Evolutionary conservation across 805 yeast species (phyloP), one percentile per base, ranked within the genome.

Genomic region (Lipomyces orientalis): DNA sequence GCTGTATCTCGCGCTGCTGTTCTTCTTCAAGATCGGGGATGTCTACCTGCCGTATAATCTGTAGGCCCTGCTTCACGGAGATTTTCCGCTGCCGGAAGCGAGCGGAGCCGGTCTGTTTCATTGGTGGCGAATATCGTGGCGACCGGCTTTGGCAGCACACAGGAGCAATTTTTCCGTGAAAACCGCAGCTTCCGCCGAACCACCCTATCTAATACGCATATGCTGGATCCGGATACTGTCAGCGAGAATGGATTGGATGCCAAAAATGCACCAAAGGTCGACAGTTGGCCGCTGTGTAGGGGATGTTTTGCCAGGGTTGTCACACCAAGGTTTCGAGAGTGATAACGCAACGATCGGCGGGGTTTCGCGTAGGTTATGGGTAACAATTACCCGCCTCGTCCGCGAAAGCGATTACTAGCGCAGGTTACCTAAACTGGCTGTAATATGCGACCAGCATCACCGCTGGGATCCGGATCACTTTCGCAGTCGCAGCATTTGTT

Each of bases 41-140:
- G 74, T 94, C 98, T 64, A 83, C 81, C 73, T 91, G 97, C 76
- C 85, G 85, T 76, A 88, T 85, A 8, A 94, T 88, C 68, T 88
- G 89, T 66, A 94, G 84, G 10, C 90, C 87, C 77, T 93, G 97
- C 78, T 93, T 95, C 59, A 93, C 95, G 59, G 97, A 90, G 72
- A 94, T 93, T 80, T 95, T 95, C 68, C 98, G 86, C 82, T 94
- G 98, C 72, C 99, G 88, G 79, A 93, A 93, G 68, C 73, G 71
- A n/a, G 71, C 71, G 10, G 71, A 67, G 54, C 67, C 71, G 61
- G 64, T 35, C 63, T 64, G 67, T 55, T 60, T 62, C 72, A 67
- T 60, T 52, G 64, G 66, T 65, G 61, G 66, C 61, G 49, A 55
- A 29, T 57, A 46, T 46, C 49, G 7, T 12, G 49, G 61, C 34